Percentiles rank a stretch among this genome's conserved stretches.
These are phyloP conservation scores for Pugionium cornutum DNA, from an alignment of 345 rosid species.

Conservation along the genomic window DNA sequence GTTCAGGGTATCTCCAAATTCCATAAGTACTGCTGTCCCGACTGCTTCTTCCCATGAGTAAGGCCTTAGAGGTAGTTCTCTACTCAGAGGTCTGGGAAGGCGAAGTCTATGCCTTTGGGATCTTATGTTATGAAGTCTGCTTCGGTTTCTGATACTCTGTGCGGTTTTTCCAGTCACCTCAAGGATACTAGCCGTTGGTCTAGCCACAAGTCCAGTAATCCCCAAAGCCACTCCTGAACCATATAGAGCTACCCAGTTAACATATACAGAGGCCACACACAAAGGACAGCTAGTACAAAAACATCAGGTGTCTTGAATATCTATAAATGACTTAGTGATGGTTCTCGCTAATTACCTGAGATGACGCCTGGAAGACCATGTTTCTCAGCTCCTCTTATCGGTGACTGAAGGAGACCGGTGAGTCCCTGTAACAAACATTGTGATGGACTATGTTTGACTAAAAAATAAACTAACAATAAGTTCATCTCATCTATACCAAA, in stretches of 20 bases:
- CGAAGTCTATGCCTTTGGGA: conserved; percentile 61
- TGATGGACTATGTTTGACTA: neutral
- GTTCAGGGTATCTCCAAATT: conserved; percentile 59
- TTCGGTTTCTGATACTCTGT: conserved; percentile 86
- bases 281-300: conserved; percentile 2
- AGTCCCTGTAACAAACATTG: conserved; percentile 62
- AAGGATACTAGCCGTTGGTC: conserved; percentile 94
- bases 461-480: conserved; percentile 13
- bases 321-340: conserved; percentile 9
- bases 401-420: conserved; percentile 91
- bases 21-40: conserved; percentile 68
- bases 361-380: conserved; percentile 93
- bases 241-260: conserved; percentile 25
- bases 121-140: conserved; percentile 62
- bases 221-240: conserved; percentile 78
- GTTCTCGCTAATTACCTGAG: conserved; percentile 58
- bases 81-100: conserved; percentile 75
- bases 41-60: conserved; percentile 96
- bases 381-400: conserved; percentile 87
- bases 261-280: conserved; percentile 9
- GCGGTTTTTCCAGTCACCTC: conserved; percentile 95
- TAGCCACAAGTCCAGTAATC: conserved; percentile 91
- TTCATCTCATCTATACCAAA: conserved; percentile 22
- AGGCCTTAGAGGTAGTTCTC: conserved; percentile 78
- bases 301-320: conserved; percentile 17